phyloP scores from a whole-genome alignment of 2,329 filamentous ascomycete species.

The Cladophialophora chaetospira region DNA sequence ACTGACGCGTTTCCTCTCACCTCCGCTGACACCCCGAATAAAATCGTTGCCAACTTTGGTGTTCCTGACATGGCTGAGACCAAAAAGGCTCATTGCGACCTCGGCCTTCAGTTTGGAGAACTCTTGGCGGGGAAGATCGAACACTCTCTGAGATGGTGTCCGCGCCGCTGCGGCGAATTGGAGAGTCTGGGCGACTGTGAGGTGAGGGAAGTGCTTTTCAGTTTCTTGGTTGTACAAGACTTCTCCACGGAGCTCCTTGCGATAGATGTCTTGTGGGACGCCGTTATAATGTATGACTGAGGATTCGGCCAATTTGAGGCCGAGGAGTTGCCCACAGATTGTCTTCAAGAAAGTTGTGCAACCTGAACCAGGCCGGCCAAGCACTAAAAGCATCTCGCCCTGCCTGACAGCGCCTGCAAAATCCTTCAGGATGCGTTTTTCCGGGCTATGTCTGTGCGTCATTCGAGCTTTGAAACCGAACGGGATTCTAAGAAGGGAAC shows the following conservation, averaged over 20 bases:
- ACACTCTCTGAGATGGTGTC: conserved; percentile 46
- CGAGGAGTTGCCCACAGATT: conserved; percentile 74
- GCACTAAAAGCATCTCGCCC: conserved; percentile 70
- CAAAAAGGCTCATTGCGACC: conserved; percentile 48
- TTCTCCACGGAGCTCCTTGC: conserved; percentile 74
- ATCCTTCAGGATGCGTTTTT: conserved; percentile 63
- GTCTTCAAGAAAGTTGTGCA: conserved; percentile 73
- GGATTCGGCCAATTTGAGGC: conserved; percentile 69
- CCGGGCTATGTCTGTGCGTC: conserved; percentile 53
- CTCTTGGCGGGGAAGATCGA: conserved; percentile 45
- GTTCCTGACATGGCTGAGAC: conserved; percentile 54
- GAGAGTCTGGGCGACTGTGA: conserved; percentile 64
- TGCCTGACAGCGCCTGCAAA: conserved; percentile 70
- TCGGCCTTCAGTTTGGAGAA: conserved; percentile 45
- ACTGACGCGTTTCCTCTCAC: conserved; percentile 62
- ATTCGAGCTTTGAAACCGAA: conserved; percentile 56
- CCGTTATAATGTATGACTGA: conserved; percentile 78
- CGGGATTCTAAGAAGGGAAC: conserved; percentile 59
- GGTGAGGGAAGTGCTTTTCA: conserved; percentile 76
- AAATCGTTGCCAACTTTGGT: conserved; percentile 58
- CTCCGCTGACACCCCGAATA: conserved; percentile 63
- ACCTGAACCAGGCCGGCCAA: conserved; percentile 68
- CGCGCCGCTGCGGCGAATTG: conserved; percentile 58
- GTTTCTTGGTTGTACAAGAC: conserved; percentile 85
- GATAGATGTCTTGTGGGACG: conserved; percentile 54